These are phyloP conservation scores for Raphidocelis subcapitata DNA, from an alignment of 139 green algal genomes.

Conservation along the genomic window DNA sequence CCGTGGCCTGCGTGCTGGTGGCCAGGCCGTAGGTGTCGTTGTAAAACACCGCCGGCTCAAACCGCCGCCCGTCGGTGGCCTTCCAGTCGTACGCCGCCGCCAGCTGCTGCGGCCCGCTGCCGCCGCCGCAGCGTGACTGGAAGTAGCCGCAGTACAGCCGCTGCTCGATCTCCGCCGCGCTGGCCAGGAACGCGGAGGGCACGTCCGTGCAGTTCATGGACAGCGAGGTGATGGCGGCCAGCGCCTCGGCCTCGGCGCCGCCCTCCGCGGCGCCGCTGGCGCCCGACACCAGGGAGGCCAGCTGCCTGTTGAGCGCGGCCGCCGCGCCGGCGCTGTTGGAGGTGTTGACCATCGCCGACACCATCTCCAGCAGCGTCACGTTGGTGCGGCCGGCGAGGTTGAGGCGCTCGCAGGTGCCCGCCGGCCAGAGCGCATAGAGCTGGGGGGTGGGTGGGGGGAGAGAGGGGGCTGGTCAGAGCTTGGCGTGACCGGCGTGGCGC, in stretches of 20 bases:
- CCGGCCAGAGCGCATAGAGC: conserved; percentile 14
- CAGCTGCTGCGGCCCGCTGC: conserved; percentile 17
- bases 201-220: conserved; percentile 33
- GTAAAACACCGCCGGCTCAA: conserved; percentile 41
- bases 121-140: conserved; percentile 28
- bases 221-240: background rate
- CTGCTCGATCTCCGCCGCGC: conserved; percentile 26
- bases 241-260: background rate
- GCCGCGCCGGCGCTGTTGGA: conserved; percentile 13
- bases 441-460: background rate
- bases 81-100: conserved; percentile 39
- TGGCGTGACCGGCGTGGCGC: no score
- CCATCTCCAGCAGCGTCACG: conserved; percentile 32
- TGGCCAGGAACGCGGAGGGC: conserved; percentile 4
- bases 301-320: conserved; percentile 1
- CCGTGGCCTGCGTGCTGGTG: background rate
- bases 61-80: conserved; percentile 14
- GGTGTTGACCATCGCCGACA: conserved; percentile 29
- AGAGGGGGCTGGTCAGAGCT: no score
- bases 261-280: background rate
- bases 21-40: conserved; percentile 40
- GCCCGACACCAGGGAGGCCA: background rate
- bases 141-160: conserved; percentile 65
- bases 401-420: conserved; percentile 2
- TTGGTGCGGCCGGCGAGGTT: conserved; percentile 9